These are phyloP conservation scores for Inga laurina DNA, from an alignment of 306 rosid genomes.

Conservation along the genomic window DNA sequence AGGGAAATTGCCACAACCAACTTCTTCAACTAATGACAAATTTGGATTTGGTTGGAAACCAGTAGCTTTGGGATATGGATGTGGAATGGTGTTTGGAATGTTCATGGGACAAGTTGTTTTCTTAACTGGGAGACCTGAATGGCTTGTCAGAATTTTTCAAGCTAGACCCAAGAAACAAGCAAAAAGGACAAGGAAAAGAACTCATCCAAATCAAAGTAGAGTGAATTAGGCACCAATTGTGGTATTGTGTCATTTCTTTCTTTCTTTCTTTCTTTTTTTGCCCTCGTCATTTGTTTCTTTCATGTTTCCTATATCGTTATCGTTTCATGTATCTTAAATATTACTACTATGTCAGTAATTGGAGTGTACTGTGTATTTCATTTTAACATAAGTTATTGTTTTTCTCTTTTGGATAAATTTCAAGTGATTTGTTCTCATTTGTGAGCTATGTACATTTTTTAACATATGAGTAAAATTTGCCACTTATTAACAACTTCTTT, in stretches of 20 bases:
- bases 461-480: too few relatives aligned
- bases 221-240: not conserved
- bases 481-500: too few relatives aligned
- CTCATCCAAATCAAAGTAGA: not conserved
- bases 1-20: too few relatives aligned
- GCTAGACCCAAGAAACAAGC: not conserved
- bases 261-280: not conserved
- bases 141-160: not conserved
- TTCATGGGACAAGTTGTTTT: constrained; percentile 17
- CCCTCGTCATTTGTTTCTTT: not conserved
- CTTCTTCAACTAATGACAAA: too few relatives aligned
- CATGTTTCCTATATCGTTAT: not conserved
- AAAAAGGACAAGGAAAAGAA: constrained; percentile 3
- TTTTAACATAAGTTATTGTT: not conserved
- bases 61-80: too few relatives aligned
- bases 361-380: not conserved
- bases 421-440: not conserved
- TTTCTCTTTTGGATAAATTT: not conserved
- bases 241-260: not conserved
- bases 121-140: not conserved
- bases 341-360: not conserved
- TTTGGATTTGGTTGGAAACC: too few relatives aligned
- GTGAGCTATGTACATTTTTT: not conserved
- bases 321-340: not conserved
- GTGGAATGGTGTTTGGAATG: too few relatives aligned